Conservation (phyloP, 2,329 filamentous ascomycete species). For the Neurospora crassa region DNA sequence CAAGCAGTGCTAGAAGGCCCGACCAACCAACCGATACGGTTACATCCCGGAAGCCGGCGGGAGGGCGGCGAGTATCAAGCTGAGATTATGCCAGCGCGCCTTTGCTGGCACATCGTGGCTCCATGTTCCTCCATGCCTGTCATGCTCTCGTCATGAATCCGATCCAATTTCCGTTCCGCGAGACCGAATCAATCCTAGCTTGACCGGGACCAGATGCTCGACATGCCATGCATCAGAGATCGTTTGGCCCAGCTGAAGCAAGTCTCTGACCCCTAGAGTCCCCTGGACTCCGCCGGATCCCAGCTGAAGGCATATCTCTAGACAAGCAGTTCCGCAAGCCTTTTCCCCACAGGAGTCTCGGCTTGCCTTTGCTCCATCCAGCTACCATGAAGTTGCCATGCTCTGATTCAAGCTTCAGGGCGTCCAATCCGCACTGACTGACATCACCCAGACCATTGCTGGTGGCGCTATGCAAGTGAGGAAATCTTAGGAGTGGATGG, state of each 20-base stretch:
- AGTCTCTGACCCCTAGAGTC: neutral
- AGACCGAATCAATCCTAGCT: neutral
- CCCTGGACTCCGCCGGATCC: neutral
- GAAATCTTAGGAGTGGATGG: neutral
- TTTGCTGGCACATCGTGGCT: neutral
- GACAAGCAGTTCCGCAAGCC: neutral
- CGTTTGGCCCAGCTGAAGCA: neutral
- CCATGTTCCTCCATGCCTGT: neutral
- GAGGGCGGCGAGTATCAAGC: neutral
- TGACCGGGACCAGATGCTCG: neutral
- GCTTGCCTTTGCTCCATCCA: neutral
- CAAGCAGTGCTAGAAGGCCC: neutral
- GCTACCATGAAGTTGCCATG: neutral
- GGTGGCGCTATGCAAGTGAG: neutral
- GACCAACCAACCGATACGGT: neutral
- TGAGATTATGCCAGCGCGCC: neutral
- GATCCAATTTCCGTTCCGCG: neutral
- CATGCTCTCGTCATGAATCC: neutral
- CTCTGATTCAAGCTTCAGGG: neutral
- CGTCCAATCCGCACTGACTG: neutral
- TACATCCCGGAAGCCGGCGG: neutral
- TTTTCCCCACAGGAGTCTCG: neutral
- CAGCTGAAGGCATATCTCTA: neutral
- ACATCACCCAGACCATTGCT: neutral
- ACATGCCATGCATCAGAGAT: neutral